These are phyloP conservation scores for Xylariaceae sp. DNA, from an alignment of 2,329 filamentous ascomycete species.

Conservation along the genomic window DNA sequence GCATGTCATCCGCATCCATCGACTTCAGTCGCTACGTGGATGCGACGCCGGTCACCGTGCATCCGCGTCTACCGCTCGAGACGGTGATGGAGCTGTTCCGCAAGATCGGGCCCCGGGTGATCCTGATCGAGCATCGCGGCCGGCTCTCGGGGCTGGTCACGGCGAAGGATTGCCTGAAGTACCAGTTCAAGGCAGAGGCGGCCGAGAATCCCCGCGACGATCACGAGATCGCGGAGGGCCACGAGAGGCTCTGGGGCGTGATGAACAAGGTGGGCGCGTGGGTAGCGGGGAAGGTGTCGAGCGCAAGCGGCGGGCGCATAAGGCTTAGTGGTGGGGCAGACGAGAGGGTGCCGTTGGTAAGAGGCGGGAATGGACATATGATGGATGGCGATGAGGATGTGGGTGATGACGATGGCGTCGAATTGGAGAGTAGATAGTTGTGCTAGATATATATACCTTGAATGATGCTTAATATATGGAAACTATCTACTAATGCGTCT, in stretches of 20 bases:
- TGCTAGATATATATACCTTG: background rate
- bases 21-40: constrained; percentile 91
- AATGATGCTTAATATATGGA: background rate
- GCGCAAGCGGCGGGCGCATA: constrained; percentile 59
- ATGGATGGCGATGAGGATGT: constrained; percentile 56
- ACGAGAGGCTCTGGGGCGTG: constrained; percentile 67
- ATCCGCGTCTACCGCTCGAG: constrained; percentile 88
- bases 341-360: constrained; percentile 32
- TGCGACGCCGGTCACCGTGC: constrained; percentile 84
- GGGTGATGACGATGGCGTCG: constrained; percentile 45
- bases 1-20: constrained; percentile 59
- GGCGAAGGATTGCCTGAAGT: constrained; percentile 95
- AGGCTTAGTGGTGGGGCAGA: constrained; percentile 44
- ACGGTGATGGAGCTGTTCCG: constrained; percentile 99
- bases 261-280: constrained; percentile 58
- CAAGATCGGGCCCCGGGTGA: constrained; percentile 93
- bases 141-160: constrained; percentile 84
- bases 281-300: constrained; percentile 59
- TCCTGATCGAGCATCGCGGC: constrained; percentile 89
- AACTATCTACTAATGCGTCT: too few relatives aligned
- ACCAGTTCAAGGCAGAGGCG: constrained; percentile 94
- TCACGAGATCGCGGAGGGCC: constrained; percentile 55
- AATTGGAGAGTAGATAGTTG: constrained; percentile 36
- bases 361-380: constrained; percentile 40
- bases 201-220: constrained; percentile 72